A percentile compares a stretch with the other conserved stretches of the same genome.
These are phyloP conservation scores for Aspergillus novofumigatus DNA, from an alignment of 2,329 filamentous ascomycete genomes.

Conservation along the genomic window DNA sequence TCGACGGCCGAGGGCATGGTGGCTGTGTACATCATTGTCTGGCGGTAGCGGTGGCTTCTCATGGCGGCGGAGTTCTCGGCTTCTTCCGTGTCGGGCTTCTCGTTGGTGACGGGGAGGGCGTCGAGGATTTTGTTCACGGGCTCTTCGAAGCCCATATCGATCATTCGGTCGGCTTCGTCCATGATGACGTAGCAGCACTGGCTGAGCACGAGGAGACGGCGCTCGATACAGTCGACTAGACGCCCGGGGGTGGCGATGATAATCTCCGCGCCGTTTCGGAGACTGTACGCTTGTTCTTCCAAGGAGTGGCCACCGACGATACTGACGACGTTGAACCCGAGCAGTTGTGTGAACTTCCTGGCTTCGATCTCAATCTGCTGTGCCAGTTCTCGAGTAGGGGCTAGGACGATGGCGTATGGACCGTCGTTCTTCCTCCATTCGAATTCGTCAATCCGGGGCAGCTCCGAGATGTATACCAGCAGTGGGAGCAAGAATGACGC, in stretches of 20 bases:
- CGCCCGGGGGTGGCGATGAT: slow-evolving; percentile 98
- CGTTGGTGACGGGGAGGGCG: slow-evolving; percentile 84
- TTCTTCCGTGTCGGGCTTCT: slow-evolving; percentile 90
- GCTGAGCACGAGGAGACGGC: slow-evolving; percentile 82
- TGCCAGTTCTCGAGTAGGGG: slow-evolving; percentile 92
- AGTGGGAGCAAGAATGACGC: slow-evolving; percentile 90
- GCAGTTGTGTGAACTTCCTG: slow-evolving; percentile 81
- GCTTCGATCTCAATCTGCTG: slow-evolving; percentile 97
- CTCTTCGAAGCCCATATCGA: slow-evolving; percentile 96
- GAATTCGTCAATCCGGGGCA: slow-evolving; percentile 76
- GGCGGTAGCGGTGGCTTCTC: slow-evolving; percentile 78
- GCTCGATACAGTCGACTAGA: slow-evolving; percentile 93
- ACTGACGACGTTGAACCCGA: slow-evolving; percentile 92
- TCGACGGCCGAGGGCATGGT: slow-evolving; percentile 94
- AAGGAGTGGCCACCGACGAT: slow-evolving; percentile 96
- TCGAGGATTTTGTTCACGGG: slow-evolving; percentile 96
- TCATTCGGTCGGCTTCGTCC: slow-evolving; percentile 99
- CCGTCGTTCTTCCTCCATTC: slow-evolving; percentile 89
- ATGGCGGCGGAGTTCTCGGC: slow-evolving; percentile 85
- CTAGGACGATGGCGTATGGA: slow-evolving; percentile 94
- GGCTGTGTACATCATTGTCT: slow-evolving; percentile 99
- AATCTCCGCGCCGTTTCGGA: slow-evolving; percentile 92
- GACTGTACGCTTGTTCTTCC: slow-evolving; percentile 86
- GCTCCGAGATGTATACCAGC: slow-evolving; percentile 87
- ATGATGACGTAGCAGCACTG: slow-evolving; percentile 99